Base-by-base conservation (phyloP, 202 grass and related monocot species). In the Setaria viridis region DNA sequence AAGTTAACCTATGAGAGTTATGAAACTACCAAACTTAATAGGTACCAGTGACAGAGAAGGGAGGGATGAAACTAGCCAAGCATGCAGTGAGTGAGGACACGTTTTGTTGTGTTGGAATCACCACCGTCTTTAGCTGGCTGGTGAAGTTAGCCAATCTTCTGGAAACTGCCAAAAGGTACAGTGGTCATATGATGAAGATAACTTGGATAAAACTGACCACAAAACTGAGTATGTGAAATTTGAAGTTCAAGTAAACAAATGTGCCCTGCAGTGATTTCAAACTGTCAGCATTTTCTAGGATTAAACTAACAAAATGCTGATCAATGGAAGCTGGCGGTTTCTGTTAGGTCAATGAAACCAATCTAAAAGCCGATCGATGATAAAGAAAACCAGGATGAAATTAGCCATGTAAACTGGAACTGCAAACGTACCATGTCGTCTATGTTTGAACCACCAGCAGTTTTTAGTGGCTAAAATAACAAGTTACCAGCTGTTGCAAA, bases 391-490 rank as follows among this genome's bases (percentile, higher is more conserved):
- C 56, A 43, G 64, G 77, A 76, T 76, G 70, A 70, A 71, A 71
- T 77, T 64, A 81, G 85, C 89, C 89, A 85, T 85, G n/a, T 53
- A 70, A 77, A 71, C 20, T 80, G 47, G 45, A 69, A 84, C 83
- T 29, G 46, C 47, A 55, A 81, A 65, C 75, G 85, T 72, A 77
- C 63, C 47, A 57, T 87, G 65, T 39, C 29, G 33, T 47, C 37
- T 87, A 84, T 81, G 81, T 78, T 88, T 77, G 70, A 91, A 88
- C 89, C 62, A 88, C 76, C 76, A 33, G 35, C 81, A 85, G 70
- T 85, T 91, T 62, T 48, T 88, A 42, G 30, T 48, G 39, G 20
- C 63, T 85, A 77, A 91, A 87, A 66, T 91, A 88, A 64, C 25
- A 65, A n/a, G 63, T 63, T 58, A 76, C 63, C 19, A 32, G 84